These are phyloP conservation scores for Cladophialophora psammophila DNA, from an alignment of 2,329 filamentous ascomycete genomes.

Conservation along the genomic window DNA sequence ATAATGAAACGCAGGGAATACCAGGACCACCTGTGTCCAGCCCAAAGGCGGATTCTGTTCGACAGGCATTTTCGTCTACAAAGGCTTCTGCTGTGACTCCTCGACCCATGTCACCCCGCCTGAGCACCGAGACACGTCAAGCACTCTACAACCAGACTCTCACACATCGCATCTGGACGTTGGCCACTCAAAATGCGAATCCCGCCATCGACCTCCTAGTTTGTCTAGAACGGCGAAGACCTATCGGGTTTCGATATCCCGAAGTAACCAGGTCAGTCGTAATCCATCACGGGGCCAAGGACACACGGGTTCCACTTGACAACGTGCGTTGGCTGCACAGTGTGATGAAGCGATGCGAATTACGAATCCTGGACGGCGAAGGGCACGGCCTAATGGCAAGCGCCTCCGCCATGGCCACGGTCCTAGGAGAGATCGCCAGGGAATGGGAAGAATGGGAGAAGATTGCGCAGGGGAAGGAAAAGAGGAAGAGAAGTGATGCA, in stretches of 20 bases:
- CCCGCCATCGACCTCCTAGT: slow-evolving; percentile 92
- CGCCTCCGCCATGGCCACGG: slow-evolving; percentile 87
- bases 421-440: slow-evolving; percentile 91
- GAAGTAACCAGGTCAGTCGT: slow-evolving; percentile 91
- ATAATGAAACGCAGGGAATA: slow-evolving; percentile 20
- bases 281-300: slow-evolving; percentile 91
- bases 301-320: slow-evolving; percentile 90
- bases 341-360: slow-evolving; percentile 91
- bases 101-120: slow-evolving; percentile 28
- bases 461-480: slow-evolving; percentile 57
- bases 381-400: slow-evolving; percentile 97
- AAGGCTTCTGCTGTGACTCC: slow-evolving; percentile 10
- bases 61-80: slow-evolving; percentile 20
- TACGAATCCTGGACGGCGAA: slow-evolving; percentile 87
- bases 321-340: slow-evolving; percentile 95
- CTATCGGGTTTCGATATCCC: slow-evolving; percentile 95
- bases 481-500: slow-evolving; percentile 41
- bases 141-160: slow-evolving; percentile 77
- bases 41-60: slow-evolving; percentile 20
- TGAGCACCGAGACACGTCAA: slow-evolving; percentile 35
- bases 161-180: slow-evolving; percentile 92
- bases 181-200: slow-evolving; percentile 89
- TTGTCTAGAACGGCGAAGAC: slow-evolving; percentile 87
- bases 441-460: slow-evolving; percentile 92
- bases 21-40: slow-evolving; percentile 4